Conservation (phyloP, 345 rosid species). For the Iberis pinnata region DNA sequence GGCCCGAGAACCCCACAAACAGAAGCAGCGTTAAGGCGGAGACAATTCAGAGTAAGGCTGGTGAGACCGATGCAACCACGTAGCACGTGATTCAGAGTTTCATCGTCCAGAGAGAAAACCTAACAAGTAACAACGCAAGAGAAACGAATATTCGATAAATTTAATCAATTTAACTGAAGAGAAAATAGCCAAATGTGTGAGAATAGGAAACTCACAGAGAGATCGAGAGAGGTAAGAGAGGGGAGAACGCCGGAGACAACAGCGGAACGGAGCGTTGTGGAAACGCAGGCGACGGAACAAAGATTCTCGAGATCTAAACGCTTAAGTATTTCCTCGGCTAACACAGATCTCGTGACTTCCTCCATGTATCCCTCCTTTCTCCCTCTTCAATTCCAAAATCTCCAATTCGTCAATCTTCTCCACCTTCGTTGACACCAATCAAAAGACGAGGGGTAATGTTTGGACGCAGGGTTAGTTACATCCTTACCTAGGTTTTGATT, state of each 20-base stretch:
- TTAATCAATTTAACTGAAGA: background rate
- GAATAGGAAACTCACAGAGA: conserved; percentile 31
- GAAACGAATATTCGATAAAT: background rate
- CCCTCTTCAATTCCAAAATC: background rate
- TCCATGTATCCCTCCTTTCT: conserved; percentile 18
- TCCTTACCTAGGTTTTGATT: background rate
- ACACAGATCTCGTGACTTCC: conserved; percentile 26
- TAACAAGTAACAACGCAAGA: conserved; percentile 8
- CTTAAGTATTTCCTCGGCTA: conserved; percentile 38
- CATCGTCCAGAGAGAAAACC: conserved; percentile 36
- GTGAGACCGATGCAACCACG: conserved; percentile 28
- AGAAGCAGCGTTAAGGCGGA: conserved; percentile 33
- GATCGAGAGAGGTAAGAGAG: conserved; percentile 36
- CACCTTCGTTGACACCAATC: conserved; percentile 6
- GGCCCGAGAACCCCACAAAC: conserved; percentile 32
- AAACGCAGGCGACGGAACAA: conserved; percentile 46
- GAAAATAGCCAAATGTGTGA: background rate
- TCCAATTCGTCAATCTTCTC: background rate
- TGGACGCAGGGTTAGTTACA: conserved; percentile 8
- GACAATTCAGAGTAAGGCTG: conserved; percentile 43
- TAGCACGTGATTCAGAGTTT: conserved; percentile 34
- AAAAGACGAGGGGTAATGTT: conserved; percentile 2
- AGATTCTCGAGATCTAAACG: conserved; percentile 48
- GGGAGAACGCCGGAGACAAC: conserved; percentile 38
- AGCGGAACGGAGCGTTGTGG: conserved; percentile 38